These are phyloP conservation scores for Melampsora americana DNA, from an alignment of 1,284 basidiomycete species.

Conservation along the genomic window DNA sequence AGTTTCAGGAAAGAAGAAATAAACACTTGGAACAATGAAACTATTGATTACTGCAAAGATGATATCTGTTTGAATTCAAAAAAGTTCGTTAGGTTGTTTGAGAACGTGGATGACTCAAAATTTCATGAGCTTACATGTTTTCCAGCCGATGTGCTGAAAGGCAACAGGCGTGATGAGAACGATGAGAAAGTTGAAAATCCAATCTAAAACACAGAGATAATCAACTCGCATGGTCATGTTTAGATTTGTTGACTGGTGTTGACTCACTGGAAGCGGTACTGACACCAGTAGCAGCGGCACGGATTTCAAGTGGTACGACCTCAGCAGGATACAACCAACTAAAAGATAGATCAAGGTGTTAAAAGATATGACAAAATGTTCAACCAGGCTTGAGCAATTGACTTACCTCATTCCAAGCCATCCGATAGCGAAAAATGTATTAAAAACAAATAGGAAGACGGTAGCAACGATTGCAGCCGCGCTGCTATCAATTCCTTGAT, in stretches of 20 bases:
- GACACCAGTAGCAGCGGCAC: slow-evolving; percentile 67
- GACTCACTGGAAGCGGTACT: slow-evolving; percentile 63
- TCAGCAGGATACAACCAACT: slow-evolving; percentile 62
- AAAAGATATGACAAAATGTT: neutral
- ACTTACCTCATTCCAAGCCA: slow-evolving; percentile 72
- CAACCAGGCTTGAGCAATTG: slow-evolving; percentile 54
- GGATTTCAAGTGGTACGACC: slow-evolving; percentile 64
- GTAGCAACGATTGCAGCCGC: slow-evolving; percentile 61
- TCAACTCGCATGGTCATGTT: slow-evolving; percentile 48
- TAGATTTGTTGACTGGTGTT: slow-evolving; percentile 12
- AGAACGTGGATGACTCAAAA: neutral
- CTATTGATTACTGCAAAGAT: slow-evolving; percentile 65
- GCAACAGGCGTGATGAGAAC: slow-evolving; percentile 68
- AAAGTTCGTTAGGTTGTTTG: neutral
- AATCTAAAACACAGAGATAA: slow-evolving; percentile 54
- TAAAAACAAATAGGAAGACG: slow-evolving; percentile 65
- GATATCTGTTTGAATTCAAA: slow-evolving; percentile 54
- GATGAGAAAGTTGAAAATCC: slow-evolving; percentile 63
- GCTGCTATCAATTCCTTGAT: slow-evolving; percentile 54
- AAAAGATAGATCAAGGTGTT: slow-evolving; percentile 46
- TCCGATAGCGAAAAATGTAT: slow-evolving; percentile 68
- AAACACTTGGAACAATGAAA: slow-evolving; percentile 63
- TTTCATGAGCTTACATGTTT: slow-evolving; percentile 55
- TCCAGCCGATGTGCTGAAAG: slow-evolving; percentile 64
- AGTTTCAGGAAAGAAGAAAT: slow-evolving; percentile 67